Conservation (phyloP, 257 asterid genomes). For the Apocynum venetum region DNA sequence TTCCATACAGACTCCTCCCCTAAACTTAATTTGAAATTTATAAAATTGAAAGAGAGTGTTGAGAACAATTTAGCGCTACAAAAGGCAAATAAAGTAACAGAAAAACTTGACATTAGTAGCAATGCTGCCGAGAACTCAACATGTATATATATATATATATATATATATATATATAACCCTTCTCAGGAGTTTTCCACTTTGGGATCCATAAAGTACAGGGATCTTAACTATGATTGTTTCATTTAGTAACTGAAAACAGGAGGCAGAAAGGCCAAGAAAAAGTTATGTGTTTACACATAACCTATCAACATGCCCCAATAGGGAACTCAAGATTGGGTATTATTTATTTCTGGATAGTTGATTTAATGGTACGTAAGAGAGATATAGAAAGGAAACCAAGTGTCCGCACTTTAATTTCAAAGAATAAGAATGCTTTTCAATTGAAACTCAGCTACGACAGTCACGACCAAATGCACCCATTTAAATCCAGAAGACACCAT, state of each 20-base stretch:
- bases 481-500: not conserved
- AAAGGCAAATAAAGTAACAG: not conserved
- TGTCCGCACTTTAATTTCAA: not conserved
- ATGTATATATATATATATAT: no score
- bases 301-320: not conserved
- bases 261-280: not conserved
- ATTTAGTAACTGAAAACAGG: not conserved
- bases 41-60: not conserved
- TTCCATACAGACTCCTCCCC: not conserved
- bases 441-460: not conserved
- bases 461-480: not conserved
- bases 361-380: not conserved
- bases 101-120: not conserved
- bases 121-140: not conserved
- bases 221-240: no score
- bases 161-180: not conserved
- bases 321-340: not conserved
- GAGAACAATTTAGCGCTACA: not conserved
- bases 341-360: not conserved
- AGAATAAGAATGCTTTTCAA: not conserved
- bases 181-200: not conserved
- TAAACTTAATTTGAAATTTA: not conserved
- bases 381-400: not conserved
- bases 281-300: not conserved
- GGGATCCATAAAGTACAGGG: not conserved